These are phyloP conservation scores for Kluyveromyces sp. DNA, from an alignment of 1,139 yeast genomes.

Conservation along the genomic window DNA sequence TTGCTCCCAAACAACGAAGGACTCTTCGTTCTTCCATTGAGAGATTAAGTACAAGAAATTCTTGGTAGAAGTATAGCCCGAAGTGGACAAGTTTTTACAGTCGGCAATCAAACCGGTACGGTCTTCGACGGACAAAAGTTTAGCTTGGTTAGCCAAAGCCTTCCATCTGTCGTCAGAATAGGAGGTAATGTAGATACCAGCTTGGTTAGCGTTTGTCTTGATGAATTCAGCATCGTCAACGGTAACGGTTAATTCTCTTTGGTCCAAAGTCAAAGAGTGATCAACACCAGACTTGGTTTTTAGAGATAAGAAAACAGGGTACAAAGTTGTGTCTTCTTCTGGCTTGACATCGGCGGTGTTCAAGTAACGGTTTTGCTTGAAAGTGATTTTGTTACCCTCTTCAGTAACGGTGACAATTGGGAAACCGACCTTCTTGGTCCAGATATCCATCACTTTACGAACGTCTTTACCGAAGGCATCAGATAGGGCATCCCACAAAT, in stretches of 20 bases:
- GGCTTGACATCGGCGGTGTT: constrained; percentile 70
- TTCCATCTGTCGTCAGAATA: constrained; percentile 69
- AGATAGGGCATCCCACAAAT: constrained; percentile 70
- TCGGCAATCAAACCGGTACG: constrained; percentile 83
- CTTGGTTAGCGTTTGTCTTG: constrained; percentile 75
- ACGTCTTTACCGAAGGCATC: constrained; percentile 73
- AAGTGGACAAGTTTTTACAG: constrained; percentile 61
- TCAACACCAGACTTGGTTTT: constrained; percentile 62
- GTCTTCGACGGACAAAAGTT: constrained; percentile 69
- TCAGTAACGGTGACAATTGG: constrained; percentile 66
- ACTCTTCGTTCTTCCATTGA: constrained; percentile 59
- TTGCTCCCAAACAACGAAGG: constrained; percentile 75
- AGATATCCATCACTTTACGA: constrained; percentile 60
- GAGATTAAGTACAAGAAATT: constrained; percentile 57
- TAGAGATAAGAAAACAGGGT: constrained; percentile 78
- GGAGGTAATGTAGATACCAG: constrained; percentile 76
- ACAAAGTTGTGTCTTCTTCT: constrained; percentile 63
- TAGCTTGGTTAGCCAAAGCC: constrained; percentile 68
- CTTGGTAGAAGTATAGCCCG: constrained; percentile 66
- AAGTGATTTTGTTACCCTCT: constrained; percentile 38
- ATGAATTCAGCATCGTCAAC: constrained; percentile 44
- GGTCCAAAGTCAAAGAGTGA: constrained; percentile 49
- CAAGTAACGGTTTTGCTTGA: constrained; percentile 68
- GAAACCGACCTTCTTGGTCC: constrained; percentile 81
- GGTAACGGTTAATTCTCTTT: constrained; percentile 45